phyloP scores from a whole-genome alignment of 108 stramenopile species.

The Tribonema minus region DNA sequence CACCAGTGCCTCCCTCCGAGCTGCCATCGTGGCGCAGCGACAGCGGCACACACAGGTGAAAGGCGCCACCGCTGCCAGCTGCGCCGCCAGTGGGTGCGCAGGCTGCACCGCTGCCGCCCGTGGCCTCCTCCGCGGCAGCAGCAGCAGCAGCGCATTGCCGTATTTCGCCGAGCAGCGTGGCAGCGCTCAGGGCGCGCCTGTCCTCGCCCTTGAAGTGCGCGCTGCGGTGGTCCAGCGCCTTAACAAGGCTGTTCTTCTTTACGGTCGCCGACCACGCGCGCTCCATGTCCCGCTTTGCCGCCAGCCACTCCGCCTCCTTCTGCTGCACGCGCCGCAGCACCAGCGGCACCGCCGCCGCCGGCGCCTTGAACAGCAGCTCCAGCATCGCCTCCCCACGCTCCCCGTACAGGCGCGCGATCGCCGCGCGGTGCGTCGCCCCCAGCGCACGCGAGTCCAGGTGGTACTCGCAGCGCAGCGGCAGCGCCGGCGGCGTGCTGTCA shows the following conservation, averaged over 20 bases:
- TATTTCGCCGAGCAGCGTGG: no score
- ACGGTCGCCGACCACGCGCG: neutral
- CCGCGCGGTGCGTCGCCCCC: slow-evolving; percentile 81
- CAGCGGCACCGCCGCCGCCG: slow-evolving; percentile 86
- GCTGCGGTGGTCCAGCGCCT: neutral
- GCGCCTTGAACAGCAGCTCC: slow-evolving; percentile 82
- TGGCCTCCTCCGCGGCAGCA: no score
- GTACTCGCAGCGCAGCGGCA: slow-evolving; percentile 62
- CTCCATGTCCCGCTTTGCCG: neutral
- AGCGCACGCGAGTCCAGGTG: slow-evolving; percentile 48
- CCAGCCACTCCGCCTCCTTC: slow-evolving; percentile 65
- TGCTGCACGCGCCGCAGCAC: slow-evolving; percentile 85
- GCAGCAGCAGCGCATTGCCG: no score
- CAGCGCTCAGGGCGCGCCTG: no score
- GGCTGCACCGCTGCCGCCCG: no score
- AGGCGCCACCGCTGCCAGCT: no score
- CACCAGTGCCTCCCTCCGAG: no score
- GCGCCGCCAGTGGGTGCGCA: no score
- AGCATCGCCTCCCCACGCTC: slow-evolving; percentile 77
- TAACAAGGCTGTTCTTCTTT: neutral
- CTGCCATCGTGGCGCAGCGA: no score
- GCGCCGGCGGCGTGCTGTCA: slow-evolving; percentile 15
- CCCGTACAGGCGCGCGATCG: slow-evolving; percentile 90
- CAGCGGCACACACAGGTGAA: no score
- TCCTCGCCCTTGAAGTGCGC: neutral